Evolutionary conservation across 441 rosid species (phyloP), one percentile per base, ranked within the genome.

Genomic region (Syzygium syzygioides): DNA sequence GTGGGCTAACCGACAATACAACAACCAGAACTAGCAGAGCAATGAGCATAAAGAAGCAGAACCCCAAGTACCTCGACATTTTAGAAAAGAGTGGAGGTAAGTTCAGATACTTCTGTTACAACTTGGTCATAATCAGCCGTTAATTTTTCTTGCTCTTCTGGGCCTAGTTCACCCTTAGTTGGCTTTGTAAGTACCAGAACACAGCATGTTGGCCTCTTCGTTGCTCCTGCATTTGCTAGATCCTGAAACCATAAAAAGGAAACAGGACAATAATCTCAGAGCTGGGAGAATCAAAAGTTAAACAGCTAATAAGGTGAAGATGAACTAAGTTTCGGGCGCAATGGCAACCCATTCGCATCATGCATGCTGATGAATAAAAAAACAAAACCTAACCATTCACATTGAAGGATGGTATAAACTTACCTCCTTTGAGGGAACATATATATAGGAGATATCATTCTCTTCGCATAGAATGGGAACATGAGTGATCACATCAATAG

Each of bases 401-500:
- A 56, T 86, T 68, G 34, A 57, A 55, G 57, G 37, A 45, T 17
- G 50, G 2, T 18, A 45, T 28, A 9, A 62, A 83, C 95, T 92
- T 93, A 96, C 99, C 91, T 98, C 99, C 93, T 97, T 98, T 5
- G 99, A 95, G 37, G 97, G 92, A 88, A 97, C 99, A 89, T 98
- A 98, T 20, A 98, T 85, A 62, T 98, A 98, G 48, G 98, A 94
- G 90, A 95, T 94, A 20, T 95, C 98, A 23, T 93, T 85, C 90
- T 95, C 98, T 91, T 95, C 98, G 10, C 98, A 95, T 88, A 95
- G 89, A 90, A 95, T 92, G 41, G 96, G 98, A n/a, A 97, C 96
- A 89, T 98, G 99, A 18, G 99, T 98, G 54, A 98, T 97, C 79
- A 97, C 99, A 91, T 98, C 99, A 28, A 98, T 98, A 10, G 99